Percentiles rank a stretch among this genome's conserved stretches.
Evolutionary conservation across 768 basidiomycete genomes (phyloP).

Genomic region (Cubamyces sp.): DNA sequence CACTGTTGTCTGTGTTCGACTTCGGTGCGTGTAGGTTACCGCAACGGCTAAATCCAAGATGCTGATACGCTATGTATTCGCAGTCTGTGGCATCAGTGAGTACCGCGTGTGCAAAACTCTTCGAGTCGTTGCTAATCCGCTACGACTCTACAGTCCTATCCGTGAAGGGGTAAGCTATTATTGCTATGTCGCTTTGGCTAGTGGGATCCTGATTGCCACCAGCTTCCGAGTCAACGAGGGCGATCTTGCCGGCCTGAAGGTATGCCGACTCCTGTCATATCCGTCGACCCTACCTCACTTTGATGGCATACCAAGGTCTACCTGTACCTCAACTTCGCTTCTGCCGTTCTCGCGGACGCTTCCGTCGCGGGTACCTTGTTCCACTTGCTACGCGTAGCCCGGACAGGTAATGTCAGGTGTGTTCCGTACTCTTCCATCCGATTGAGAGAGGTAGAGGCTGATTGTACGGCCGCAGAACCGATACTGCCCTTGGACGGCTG

Average conservation of each 20-base stretch:
- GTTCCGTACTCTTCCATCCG: not conserved
- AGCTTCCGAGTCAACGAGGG: conserved; percentile 35
- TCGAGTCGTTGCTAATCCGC: not conserved
- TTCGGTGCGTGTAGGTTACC: conserved; percentile 42
- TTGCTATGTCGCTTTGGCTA: not conserved
- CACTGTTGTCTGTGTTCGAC: conserved; percentile 47
- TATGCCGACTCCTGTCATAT: not conserved
- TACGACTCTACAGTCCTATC: conserved; percentile 46
- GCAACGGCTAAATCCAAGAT: no score
- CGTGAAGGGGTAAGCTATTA: conserved; percentile 48
- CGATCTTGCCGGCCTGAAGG: conserved; percentile 40
- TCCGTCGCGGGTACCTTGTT: conserved; percentile 54
- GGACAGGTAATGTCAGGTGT: conserved; percentile 56
- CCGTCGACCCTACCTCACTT: not conserved
- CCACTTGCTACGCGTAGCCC: conserved; percentile 50
- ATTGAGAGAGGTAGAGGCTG: not conserved
- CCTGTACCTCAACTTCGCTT: conserved; percentile 56
- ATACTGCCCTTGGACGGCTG: conserved; percentile 51
- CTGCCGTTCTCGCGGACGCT: conserved; percentile 53
- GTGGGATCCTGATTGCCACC: not conserved
- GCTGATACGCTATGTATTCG: conserved; percentile 31
- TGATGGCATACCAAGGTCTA: conserved; percentile 39
- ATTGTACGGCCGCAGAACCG: conserved; percentile 43
- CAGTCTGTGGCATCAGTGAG: conserved; percentile 35
- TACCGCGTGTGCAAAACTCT: not conserved